Evolutionary conservation across 345 rosid species (phyloP).

Genomic region (Pistacia atlantica): DNA sequence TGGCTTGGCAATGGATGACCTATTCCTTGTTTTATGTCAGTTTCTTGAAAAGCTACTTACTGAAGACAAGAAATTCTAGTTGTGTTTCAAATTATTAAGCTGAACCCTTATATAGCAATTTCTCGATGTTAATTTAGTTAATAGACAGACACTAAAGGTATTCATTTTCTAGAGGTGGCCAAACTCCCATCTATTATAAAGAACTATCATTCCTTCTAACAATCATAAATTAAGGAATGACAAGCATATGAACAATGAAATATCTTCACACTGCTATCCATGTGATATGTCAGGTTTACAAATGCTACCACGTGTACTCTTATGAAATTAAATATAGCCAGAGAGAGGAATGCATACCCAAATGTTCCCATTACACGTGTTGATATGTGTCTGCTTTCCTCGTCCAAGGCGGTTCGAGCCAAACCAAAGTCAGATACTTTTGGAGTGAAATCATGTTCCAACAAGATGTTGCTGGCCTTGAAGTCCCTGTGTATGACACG

Average conservation of each 20-base stretch:
- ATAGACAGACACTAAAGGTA: neutral
- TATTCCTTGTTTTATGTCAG: neutral
- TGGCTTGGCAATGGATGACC: neutral
- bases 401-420: conserved; percentile 91
- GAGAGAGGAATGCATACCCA: conserved; percentile 50
- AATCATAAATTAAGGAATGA: neutral
- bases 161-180: neutral
- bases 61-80: neutral
- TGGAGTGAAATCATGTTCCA: conserved; percentile 90
- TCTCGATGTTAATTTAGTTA: neutral
- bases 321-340: conserved; percentile 1
- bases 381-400: conserved; percentile 85
- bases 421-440: conserved; percentile 97
- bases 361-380: conserved; percentile 99
- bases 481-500: conserved; percentile 96
- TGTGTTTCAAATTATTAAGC: neutral
- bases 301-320: neutral
- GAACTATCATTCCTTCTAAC: neutral
- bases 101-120: conserved; percentile 2
- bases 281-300: neutral
- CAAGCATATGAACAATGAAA: neutral
- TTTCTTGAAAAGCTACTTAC: neutral
- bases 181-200: neutral
- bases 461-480: conserved; percentile 91
- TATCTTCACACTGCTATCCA: neutral